These are phyloP conservation scores for Schizophyllum commune DNA, from an alignment of 1,284 basidiomycete species.

Conservation along the genomic window DNA sequence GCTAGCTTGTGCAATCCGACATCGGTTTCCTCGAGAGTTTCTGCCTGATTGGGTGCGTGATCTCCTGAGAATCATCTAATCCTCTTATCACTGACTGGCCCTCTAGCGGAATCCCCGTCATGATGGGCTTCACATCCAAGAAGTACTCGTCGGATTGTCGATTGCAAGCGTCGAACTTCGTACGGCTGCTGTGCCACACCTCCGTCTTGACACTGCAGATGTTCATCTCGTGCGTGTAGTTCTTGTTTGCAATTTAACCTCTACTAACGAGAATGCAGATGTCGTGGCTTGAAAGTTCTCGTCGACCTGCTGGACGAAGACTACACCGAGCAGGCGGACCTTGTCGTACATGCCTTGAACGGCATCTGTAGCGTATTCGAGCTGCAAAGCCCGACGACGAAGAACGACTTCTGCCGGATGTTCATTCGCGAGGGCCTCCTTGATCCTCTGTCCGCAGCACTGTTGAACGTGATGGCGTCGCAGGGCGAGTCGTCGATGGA, in stretches of 20 bases:
- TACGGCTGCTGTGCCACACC: slow-evolving; percentile 86
- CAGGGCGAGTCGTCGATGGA: slow-evolving; percentile 60
- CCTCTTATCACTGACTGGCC: neutral
- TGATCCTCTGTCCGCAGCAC: slow-evolving; percentile 85
- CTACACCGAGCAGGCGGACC: slow-evolving; percentile 80
- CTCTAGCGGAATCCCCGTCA: slow-evolving; percentile 77
- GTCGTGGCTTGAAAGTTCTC: slow-evolving; percentile 88
- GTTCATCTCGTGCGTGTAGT: slow-evolving; percentile 81
- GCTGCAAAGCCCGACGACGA: slow-evolving; percentile 88
- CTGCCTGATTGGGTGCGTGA: slow-evolving; percentile 79
- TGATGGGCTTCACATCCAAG: slow-evolving; percentile 93
- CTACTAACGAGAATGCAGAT: slow-evolving; percentile 38
- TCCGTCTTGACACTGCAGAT: slow-evolving; percentile 92
- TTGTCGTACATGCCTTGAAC: slow-evolving; percentile 92
- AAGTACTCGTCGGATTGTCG: slow-evolving; percentile 90
- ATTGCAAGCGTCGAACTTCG: slow-evolving; percentile 92
- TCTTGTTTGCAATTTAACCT: neutral
- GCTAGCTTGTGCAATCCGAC: slow-evolving; percentile 80
- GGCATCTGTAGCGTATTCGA: slow-evolving; percentile 95
- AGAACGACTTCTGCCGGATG: slow-evolving; percentile 98
- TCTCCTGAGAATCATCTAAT: neutral
- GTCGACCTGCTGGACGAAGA: slow-evolving; percentile 96
- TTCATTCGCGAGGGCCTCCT: slow-evolving; percentile 93
- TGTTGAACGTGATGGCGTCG: slow-evolving; percentile 81
- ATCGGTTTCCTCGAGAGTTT: slow-evolving; percentile 89